Evolutionary conservation across 1,284 basidiomycete genomes (phyloP).

Genomic region (Ustilago curta): DNA sequence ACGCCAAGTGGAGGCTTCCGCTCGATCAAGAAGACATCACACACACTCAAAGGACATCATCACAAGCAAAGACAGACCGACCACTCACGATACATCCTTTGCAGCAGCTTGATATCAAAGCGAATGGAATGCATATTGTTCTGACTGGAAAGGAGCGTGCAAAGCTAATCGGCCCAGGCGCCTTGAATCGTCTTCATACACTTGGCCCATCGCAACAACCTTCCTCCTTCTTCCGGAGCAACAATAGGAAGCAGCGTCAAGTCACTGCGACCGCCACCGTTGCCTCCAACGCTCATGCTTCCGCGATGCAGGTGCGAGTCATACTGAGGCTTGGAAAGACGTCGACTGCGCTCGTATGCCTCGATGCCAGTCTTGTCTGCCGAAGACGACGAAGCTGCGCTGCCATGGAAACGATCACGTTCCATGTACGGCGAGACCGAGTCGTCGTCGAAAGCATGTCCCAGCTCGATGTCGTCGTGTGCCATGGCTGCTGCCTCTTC

Average conservation of each 20-base stretch:
- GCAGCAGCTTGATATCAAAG: background rate
- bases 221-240: slow-evolving; percentile 83
- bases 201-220: slow-evolving; percentile 80
- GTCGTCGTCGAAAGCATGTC: slow-evolving; percentile 24
- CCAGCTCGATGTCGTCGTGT: slow-evolving; percentile 41
- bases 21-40: too few relatives aligned
- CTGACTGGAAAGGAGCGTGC: background rate
- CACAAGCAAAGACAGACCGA: too few relatives aligned
- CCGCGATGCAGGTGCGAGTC: slow-evolving; percentile 45
- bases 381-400: slow-evolving; percentile 4
- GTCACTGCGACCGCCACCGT: slow-evolving; percentile 53
- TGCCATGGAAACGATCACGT: background rate
- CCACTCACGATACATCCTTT: too few relatives aligned
- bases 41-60: too few relatives aligned
- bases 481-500: slow-evolving; percentile 39
- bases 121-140: background rate
- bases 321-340: slow-evolving; percentile 64
- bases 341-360: slow-evolving; percentile 38
- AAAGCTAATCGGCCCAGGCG: slow-evolving; percentile 74
- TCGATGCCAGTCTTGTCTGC: slow-evolving; percentile 29
- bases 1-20: slow-evolving; percentile 1
- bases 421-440: slow-evolving; percentile 4
- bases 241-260: slow-evolving; percentile 75
- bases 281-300: slow-evolving; percentile 63
- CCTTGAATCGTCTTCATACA: slow-evolving; percentile 82